Conservation (phyloP, 768 basidiomycete species). For the Leccinum boreale region DNA sequence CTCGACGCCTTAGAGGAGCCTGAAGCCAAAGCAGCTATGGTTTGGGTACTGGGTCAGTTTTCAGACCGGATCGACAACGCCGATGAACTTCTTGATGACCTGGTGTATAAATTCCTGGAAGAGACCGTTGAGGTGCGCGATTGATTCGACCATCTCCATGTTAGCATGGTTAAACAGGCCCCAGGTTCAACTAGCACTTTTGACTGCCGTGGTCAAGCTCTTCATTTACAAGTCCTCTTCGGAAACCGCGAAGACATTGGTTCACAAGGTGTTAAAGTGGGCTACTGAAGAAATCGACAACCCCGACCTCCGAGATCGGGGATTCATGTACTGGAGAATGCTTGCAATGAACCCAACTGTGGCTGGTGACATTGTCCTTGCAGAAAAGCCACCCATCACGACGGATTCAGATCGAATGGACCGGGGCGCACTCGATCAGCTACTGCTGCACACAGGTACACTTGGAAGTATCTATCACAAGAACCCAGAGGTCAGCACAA, state of each 20-base stretch:
- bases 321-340: conserved; percentile 99
- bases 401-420: conserved; percentile 98
- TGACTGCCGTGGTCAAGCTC: conserved; percentile 93
- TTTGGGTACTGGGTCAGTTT: conserved; percentile 98
- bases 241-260: conserved; percentile 81
- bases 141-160: not conserved
- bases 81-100: conserved; percentile 91
- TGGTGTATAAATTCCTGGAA: conserved; percentile 84
- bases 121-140: conserved; percentile 84
- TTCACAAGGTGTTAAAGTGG: conserved; percentile 95
- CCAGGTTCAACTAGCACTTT: conserved; percentile 91
- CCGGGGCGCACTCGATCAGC: conserved; percentile 90
- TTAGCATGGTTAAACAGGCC: not conserved
- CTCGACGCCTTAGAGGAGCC: conserved; percentile 91
- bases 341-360: conserved; percentile 88
- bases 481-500: conserved; percentile 74
- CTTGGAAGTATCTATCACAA: conserved; percentile 97
- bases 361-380: conserved; percentile 85
- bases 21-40: conserved; percentile 94
- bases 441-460: conserved; percentile 90
- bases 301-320: conserved; percentile 93
- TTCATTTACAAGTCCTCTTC: conserved; percentile 88
- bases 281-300: conserved; percentile 98
- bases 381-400: conserved; percentile 95
- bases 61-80: conserved; percentile 94